Conservation (phyloP, 2,329 filamentous ascomycete species). For the Blastomyces percursus region DNA sequence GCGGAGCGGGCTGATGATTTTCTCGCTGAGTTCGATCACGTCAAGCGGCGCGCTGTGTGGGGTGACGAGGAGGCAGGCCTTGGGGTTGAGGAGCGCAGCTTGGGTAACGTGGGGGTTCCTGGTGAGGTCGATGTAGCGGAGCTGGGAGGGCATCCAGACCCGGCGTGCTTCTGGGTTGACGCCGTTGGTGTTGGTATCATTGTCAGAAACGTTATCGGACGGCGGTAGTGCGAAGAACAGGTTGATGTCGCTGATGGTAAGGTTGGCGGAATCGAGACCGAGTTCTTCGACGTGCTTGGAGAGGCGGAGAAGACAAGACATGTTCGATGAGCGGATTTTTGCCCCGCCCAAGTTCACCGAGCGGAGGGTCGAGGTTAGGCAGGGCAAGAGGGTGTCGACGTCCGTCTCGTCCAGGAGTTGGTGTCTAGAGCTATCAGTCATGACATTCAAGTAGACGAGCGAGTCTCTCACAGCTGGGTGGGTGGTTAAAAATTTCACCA, state of each 20-base stretch:
- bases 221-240: background rate
- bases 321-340: conserved; percentile 54
- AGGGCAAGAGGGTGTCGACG: conserved; percentile 52
- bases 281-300: conserved; percentile 67
- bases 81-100: conserved; percentile 47
- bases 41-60: conserved; percentile 55
- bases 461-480: conserved; percentile 57
- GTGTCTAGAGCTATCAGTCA: conserved; percentile 60
- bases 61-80: conserved; percentile 47
- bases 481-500: conserved; percentile 59
- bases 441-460: conserved; percentile 61
- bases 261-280: conserved; percentile 54
- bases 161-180: conserved; percentile 12
- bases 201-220: conserved; percentile 15
- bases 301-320: conserved; percentile 52
- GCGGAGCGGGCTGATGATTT: conserved; percentile 53
- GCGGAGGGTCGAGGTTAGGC: conserved; percentile 48
- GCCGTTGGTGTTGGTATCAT: conserved; percentile 23
- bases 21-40: conserved; percentile 63
- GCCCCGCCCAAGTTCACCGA: conserved; percentile 69
- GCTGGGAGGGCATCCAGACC: conserved; percentile 45
- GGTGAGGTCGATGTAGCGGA: conserved; percentile 68
- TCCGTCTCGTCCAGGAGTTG: conserved; percentile 58
- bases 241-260: conserved; percentile 43
- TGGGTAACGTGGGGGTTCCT: conserved; percentile 51